Conservation (phyloP, 345 rosid genomes). For the Eucalyptus marginata region DNA sequence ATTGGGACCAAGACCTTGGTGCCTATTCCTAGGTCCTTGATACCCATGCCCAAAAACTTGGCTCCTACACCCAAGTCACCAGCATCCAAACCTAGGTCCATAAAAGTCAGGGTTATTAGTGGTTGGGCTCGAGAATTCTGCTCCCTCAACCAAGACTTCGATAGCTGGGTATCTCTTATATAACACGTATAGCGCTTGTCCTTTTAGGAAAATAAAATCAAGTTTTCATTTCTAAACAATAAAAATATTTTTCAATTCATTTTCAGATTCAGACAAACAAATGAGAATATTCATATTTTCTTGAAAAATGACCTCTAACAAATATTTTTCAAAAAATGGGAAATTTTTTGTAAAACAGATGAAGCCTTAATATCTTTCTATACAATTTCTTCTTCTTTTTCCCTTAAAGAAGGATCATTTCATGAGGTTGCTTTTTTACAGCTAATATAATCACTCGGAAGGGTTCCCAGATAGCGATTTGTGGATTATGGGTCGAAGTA, state of each 20-base stretch:
- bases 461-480: background rate
- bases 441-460: background rate
- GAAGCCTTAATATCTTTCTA: fast-evolving
- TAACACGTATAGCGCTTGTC: no score
- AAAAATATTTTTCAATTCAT: no score
- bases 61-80: no score
- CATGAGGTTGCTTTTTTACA: background rate
- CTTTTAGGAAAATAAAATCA: no score
- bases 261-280: background rate
- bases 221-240: no score
- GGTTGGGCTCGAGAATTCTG: no score
- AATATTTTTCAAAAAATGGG: background rate
- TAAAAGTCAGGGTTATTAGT: no score
- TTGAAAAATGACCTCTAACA: background rate
- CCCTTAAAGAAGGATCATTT: background rate
- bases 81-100: fast-evolving
- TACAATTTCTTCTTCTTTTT: background rate
- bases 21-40: background rate
- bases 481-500: background rate
- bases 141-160: no score
- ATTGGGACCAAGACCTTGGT: background rate
- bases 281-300: background rate
- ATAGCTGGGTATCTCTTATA: fast-evolving
- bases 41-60: background rate
- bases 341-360: fast-evolving